phyloP scores from a whole-genome alignment of 202 grass and related monocot species.

The Carex sylvatica region DNA sequence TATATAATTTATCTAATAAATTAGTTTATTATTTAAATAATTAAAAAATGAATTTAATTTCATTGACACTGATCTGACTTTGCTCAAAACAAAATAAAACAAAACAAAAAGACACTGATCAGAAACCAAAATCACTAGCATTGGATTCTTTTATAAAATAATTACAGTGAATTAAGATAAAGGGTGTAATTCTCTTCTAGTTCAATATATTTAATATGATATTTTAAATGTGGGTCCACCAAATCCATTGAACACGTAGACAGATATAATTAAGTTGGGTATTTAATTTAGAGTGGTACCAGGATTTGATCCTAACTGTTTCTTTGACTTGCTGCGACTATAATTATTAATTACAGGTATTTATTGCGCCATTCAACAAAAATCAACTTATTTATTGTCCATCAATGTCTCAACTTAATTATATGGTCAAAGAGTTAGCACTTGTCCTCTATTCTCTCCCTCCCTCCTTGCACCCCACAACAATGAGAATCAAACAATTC shows the following conservation, averaged over 20 bases:
- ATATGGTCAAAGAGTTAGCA: conserved; percentile 28
- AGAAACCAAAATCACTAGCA: too few species aligned
- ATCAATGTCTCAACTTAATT: neutral
- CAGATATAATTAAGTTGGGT: neutral
- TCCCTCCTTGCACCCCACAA: neutral
- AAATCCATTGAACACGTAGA: conserved; percentile 10
- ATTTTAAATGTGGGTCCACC: neutral
- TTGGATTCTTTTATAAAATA: neutral
- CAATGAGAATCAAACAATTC: neutral
- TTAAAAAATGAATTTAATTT: too few species aligned
- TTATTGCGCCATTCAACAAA: conserved; percentile 7
- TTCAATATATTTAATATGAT: neutral
- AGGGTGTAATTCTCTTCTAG: neutral
- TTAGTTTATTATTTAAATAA: too few species aligned
- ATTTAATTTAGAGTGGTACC: conserved; percentile 31
- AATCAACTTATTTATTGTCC: conserved; percentile 22
- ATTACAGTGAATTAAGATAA: neutral
- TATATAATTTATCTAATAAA: too few species aligned
- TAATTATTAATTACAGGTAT: neutral
- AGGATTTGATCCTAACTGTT: conserved; percentile 23
- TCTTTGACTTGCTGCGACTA: conserved; percentile 20
- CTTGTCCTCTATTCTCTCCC: neutral
- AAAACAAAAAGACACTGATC: too few species aligned
- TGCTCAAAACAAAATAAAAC: too few species aligned
- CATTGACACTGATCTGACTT: too few species aligned